These are phyloP conservation scores for Emergomyces orientalis DNA, from an alignment of 2,329 filamentous ascomycete genomes.

Conservation along the genomic window DNA sequence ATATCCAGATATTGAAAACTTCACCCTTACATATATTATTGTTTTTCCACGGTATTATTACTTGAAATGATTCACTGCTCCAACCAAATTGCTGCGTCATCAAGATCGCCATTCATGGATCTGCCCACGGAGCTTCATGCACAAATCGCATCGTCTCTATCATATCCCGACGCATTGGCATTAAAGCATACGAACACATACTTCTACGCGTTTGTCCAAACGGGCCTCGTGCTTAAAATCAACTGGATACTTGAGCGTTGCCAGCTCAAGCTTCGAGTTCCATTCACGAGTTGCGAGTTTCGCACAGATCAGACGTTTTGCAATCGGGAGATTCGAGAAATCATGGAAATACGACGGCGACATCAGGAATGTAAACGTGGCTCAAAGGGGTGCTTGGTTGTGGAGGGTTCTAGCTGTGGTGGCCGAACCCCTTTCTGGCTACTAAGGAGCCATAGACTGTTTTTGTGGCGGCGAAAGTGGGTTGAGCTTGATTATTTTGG, in stretches of 20 bases:
- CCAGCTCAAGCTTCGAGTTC: conserved; percentile 55
- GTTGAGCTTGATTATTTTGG: conserved; percentile 9
- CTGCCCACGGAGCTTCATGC: conserved; percentile 61
- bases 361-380: conserved; percentile 32
- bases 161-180: conserved; percentile 62
- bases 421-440: conserved; percentile 5
- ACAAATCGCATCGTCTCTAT: conserved; percentile 50
- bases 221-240: conserved; percentile 56
- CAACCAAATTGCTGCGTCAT: neutral
- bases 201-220: conserved; percentile 57
- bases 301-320: conserved; percentile 37
- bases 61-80: neutral
- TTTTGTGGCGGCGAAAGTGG: conserved; percentile 1
- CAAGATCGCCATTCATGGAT: conserved; percentile 30
- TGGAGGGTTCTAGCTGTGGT: conserved; percentile 25
- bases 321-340: conserved; percentile 29
- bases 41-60: neutral
- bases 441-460: conserved; percentile 1
- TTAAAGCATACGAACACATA: conserved; percentile 57
- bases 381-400: conserved; percentile 29
- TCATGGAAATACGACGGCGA: conserved; percentile 35
- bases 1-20: neutral
- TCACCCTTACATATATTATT: neutral
- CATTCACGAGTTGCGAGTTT: conserved; percentile 42
- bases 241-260: conserved; percentile 60